Conservation (phyloP, 345 rosid species). For the Heritiera littoralis region DNA sequence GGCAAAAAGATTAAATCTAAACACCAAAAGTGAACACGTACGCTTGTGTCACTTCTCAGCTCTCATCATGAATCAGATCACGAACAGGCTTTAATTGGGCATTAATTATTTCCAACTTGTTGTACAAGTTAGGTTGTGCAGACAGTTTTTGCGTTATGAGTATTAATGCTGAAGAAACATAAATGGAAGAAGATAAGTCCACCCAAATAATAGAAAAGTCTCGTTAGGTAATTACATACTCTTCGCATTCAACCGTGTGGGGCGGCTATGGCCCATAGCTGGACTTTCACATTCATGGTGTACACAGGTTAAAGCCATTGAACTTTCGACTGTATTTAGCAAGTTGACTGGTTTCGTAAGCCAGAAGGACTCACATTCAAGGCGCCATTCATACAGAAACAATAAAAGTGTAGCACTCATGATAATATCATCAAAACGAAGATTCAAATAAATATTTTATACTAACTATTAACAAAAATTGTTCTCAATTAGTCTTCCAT, state of each 20-base stretch:
- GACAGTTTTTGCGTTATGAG: not conserved
- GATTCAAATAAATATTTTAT: not conserved
- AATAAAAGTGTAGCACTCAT: not conserved
- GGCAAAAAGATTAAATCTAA: not conserved
- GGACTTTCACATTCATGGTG: not conserved
- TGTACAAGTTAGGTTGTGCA: not conserved
- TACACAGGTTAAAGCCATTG: not conserved
- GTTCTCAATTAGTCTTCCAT: not conserved
- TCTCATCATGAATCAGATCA: not conserved
- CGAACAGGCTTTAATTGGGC: not conserved
- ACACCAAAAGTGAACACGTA: not conserved
- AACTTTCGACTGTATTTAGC: not conserved
- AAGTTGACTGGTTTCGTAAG: not conserved
- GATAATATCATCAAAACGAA: not conserved
- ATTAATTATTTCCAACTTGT: not conserved
- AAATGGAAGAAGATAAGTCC: not conserved
- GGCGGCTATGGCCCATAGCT: not conserved
- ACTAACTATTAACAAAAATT: constrained; percentile 2
- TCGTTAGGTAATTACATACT: not conserved
- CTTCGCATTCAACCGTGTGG: not conserved
- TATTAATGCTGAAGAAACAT: not conserved
- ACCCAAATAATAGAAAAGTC: not conserved
- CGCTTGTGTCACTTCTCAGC: not conserved
- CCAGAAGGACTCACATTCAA: not conserved
- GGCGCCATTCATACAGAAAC: not conserved